These are phyloP conservation scores for Zygnema cylindricum DNA, from an alignment of 139 green algal genomes.

Conservation along the genomic window DNA sequence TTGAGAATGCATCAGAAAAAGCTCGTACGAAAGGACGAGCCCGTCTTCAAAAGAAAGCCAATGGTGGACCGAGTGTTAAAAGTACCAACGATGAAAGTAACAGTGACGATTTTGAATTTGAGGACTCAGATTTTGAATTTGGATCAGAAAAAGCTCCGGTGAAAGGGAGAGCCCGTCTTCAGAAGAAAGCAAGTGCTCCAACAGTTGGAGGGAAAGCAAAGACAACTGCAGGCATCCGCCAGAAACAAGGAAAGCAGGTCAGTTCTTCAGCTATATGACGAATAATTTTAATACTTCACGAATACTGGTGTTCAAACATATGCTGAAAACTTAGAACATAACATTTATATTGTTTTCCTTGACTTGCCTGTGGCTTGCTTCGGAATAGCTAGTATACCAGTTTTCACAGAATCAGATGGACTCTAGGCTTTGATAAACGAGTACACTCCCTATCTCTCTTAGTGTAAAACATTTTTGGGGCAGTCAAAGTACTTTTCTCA, in stretches of 20 bases:
- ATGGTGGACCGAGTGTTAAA: too few species aligned
- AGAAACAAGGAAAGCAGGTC: not conserved
- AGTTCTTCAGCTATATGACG: not conserved
- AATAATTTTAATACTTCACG: not conserved
- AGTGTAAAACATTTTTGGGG: too few species aligned
- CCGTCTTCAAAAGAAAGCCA: too few species aligned
- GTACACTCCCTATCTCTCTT: not conserved
- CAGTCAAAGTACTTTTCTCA: too few species aligned
- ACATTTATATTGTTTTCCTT: too few species aligned
- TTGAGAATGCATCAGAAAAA: too few species aligned
- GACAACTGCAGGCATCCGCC: not conserved
- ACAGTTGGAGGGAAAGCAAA: not conserved
- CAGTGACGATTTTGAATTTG: not conserved
- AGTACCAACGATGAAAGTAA: too few species aligned
- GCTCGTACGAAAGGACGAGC: too few species aligned
- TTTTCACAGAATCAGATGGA: too few species aligned
- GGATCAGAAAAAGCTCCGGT: not conserved
- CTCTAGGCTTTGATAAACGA: not conserved
- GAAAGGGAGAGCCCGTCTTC: not conserved
- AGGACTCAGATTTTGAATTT: not conserved
- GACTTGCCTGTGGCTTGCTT: too few species aligned
- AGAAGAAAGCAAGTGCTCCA: not conserved
- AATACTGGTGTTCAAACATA: not conserved
- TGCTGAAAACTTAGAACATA: not conserved
- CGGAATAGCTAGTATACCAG: too few species aligned